phyloP scores from a whole-genome alignment of 192 early-diverging fungal genomes.

The Umbelopsis isabellina region DNA sequence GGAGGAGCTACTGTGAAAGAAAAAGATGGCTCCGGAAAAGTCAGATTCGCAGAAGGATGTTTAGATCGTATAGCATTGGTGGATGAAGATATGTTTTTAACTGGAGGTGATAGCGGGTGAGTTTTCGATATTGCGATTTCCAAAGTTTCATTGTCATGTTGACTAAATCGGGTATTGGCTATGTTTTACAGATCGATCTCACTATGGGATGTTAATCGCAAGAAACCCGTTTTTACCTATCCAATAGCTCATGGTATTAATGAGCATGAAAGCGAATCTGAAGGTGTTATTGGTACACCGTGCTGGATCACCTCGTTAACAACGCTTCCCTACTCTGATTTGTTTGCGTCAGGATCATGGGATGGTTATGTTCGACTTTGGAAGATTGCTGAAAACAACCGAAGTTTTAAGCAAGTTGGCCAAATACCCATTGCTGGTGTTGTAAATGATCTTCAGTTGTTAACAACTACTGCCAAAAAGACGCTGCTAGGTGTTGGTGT shows the following conservation, averaged over 20 bases:
- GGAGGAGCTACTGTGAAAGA: conserved; percentile 58
- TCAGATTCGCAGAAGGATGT: conserved; percentile 58
- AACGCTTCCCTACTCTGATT: conserved; percentile 79
- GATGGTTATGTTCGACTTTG: conserved; percentile 90
- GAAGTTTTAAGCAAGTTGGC: conserved; percentile 60
- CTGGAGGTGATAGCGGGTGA: conserved; percentile 86
- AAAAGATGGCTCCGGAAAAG: conserved; percentile 35
- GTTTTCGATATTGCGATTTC: conserved; percentile 6
- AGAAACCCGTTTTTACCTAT: conserved; percentile 89
- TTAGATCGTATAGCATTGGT: conserved; percentile 89
- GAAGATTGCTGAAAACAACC: conserved; percentile 75
- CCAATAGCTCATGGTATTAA: conserved; percentile 75
- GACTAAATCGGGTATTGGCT: conserved; percentile 1
- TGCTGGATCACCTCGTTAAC: conserved; percentile 92
- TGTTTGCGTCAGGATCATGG: conserved; percentile 89
- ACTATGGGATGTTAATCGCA: conserved; percentile 89
- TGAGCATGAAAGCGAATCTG: conserved; percentile 47
- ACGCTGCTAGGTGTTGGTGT: conserved; percentile 68
- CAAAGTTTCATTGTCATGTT: conserved; percentile 7
- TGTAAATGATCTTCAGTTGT: conserved; percentile 55
- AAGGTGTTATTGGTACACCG: conserved; percentile 52
- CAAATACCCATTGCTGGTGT: conserved; percentile 68
- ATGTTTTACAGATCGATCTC: conserved; percentile 72
- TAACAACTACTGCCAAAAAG: conserved; percentile 42
- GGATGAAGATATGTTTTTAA: conserved; percentile 93